These are phyloP conservation scores for Medicago ruthenica DNA, from an alignment of 306 rosid species.

Conservation along the genomic window DNA sequence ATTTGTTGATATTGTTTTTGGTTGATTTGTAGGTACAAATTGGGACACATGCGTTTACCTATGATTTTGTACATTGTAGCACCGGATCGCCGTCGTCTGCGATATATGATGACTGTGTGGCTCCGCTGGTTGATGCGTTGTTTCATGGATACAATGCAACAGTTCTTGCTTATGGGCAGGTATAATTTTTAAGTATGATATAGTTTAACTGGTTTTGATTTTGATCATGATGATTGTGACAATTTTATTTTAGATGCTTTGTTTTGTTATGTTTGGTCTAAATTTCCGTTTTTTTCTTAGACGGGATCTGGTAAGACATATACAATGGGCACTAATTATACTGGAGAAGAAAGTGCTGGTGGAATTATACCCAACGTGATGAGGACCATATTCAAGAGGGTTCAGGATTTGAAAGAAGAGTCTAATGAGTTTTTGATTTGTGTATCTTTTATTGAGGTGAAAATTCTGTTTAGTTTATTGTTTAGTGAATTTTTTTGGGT, in stretches of 20 bases:
- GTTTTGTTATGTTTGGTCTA: not conserved
- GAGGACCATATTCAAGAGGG: slow-evolving; percentile 70
- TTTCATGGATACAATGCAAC: slow-evolving; percentile 94
- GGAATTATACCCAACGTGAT: slow-evolving; percentile 88
- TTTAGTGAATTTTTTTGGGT: not conserved
- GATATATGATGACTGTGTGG: slow-evolving; percentile 78
- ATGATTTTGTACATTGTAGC: slow-evolving; percentile 77
- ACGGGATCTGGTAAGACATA: slow-evolving; percentile 96
- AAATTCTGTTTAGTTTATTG: not conserved
- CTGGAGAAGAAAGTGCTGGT: slow-evolving; percentile 63
- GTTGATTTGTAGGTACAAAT: slow-evolving; percentile 69
- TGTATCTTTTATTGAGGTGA: slow-evolving; percentile 96
- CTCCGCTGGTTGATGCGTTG: slow-evolving; percentile 87
- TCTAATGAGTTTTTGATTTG: slow-evolving; percentile 75
- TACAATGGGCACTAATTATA: slow-evolving; percentile 78
- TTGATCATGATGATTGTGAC: not conserved
- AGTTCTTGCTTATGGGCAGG: slow-evolving; percentile 98
- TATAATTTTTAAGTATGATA: slow-evolving; percentile 20
- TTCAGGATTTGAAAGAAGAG: slow-evolving; percentile 53
- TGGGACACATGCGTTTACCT: slow-evolving; percentile 87
- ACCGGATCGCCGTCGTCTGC: slow-evolving; percentile 55
- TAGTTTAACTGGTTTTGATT: not conserved
- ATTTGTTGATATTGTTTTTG: not conserved
- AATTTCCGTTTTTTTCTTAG: slow-evolving; percentile 47
- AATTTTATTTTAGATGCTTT: not conserved